These are phyloP conservation scores for Neurospora sp. DNA, from an alignment of 495 filamentous ascomycete species.

Conservation along the genomic window DNA sequence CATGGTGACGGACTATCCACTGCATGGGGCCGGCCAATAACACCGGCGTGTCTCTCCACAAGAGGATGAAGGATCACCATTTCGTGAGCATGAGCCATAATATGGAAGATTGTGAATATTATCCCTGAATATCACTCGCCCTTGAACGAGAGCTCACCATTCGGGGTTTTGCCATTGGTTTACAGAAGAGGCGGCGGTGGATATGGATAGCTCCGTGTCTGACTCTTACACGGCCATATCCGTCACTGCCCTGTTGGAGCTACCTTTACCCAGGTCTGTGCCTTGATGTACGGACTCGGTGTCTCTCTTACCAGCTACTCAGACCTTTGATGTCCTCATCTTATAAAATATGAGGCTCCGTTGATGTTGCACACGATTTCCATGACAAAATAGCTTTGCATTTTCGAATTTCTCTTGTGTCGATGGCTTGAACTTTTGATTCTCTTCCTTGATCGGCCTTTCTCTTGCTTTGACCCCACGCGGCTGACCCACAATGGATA, in stretches of 20 bases:
- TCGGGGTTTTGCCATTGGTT: neutral
- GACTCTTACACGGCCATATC: neutral
- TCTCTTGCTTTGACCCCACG: neutral
- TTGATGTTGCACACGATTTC: neutral
- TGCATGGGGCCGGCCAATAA: neutral
- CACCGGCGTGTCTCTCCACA: neutral
- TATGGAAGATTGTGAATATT: neutral
- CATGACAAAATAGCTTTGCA: neutral
- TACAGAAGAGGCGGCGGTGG: neutral
- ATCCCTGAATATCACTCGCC: neutral
- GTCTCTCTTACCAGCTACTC: neutral
- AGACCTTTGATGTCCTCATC: neutral
- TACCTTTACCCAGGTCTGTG: neutral
- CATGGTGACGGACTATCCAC: neutral
- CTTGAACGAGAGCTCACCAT: neutral
- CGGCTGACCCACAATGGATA: neutral
- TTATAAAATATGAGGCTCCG: neutral
- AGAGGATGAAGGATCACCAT: neutral
- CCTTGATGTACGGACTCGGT: neutral
- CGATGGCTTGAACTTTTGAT: neutral
- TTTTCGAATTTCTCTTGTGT: neutral
- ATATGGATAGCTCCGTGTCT: neutral
- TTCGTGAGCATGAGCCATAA: neutral
- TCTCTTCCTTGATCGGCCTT: neutral
- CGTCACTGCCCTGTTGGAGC: neutral